phyloP scores from a whole-genome alignment of 2,329 filamentous ascomycete species.

The Calonectria leucothoes region DNA sequence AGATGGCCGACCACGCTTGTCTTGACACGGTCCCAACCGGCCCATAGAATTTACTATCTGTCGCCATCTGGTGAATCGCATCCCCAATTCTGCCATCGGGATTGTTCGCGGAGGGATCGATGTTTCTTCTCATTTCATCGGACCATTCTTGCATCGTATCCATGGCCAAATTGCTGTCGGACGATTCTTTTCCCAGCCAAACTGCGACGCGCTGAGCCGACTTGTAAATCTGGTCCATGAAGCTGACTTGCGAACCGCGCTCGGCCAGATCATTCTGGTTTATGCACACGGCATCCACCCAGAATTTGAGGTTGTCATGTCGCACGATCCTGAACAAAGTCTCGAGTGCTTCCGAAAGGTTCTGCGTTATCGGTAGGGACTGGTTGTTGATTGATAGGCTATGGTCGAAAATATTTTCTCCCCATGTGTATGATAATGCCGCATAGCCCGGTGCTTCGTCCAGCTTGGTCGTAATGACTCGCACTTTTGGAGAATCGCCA shows the following conservation, averaged over 20 bases:
- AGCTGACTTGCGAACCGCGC: not conserved
- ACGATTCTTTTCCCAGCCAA: not conserved
- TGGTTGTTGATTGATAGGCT: not conserved
- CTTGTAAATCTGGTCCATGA: not conserved
- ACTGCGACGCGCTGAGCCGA: not conserved
- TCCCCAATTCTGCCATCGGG: too few species aligned
- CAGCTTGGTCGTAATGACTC: not conserved
- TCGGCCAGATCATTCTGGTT: not conserved
- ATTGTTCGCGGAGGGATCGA: not conserved
- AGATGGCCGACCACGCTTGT: not conserved
- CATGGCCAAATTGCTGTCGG: not conserved
- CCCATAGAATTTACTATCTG: not conserved
- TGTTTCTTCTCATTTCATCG: not conserved
- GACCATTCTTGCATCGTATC: not conserved
- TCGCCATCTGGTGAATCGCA: not conserved
- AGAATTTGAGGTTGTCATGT: not conserved
- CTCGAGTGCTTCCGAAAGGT: not conserved
- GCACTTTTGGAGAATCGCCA: not conserved
- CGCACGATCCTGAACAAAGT: not conserved
- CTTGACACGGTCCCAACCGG: not conserved
- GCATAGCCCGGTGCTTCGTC: not conserved
- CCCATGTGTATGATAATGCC: not conserved
- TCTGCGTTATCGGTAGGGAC: not conserved
- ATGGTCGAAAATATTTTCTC: not conserved
- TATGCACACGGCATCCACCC: slow-evolving; percentile 2